Evolutionary conservation across 176 grass and related monocot species (phyloP).

Genomic region (Cenchrus americanus): DNA sequence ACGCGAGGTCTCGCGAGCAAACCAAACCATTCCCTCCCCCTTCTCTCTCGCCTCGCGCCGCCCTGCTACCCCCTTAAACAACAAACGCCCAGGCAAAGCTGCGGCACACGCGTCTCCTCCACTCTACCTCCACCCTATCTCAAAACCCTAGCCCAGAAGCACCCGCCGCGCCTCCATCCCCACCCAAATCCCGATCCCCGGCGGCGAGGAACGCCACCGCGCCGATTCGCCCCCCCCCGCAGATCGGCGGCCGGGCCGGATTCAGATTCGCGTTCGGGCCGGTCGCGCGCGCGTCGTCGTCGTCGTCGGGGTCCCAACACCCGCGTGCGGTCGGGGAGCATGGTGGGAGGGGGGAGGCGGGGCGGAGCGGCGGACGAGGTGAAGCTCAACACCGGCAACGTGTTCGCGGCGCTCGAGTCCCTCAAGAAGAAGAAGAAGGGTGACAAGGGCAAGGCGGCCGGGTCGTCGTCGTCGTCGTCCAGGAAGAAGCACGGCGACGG

Average conservation of each 20-base stretch:
- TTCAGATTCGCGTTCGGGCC: slow-evolving; percentile 51
- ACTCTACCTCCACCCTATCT: slow-evolving; percentile 26
- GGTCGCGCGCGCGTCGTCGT: not conserved
- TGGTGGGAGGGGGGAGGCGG: slow-evolving; percentile 85
- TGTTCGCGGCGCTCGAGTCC: slow-evolving; percentile 92
- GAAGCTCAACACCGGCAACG: slow-evolving; percentile 88
- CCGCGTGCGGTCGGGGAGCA: slow-evolving; percentile 32
- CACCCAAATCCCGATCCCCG: slow-evolving; percentile 4
- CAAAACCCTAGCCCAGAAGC: slow-evolving; percentile 50
- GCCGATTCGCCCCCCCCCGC: not conserved
- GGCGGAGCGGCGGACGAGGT: slow-evolving; percentile 67
- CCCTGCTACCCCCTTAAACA: not conserved
- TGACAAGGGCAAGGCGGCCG: slow-evolving; percentile 55
- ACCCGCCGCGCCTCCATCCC: not conserved
- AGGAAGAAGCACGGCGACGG: slow-evolving; percentile 46
- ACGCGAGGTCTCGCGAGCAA: not conserved
- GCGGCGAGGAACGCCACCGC: not conserved
- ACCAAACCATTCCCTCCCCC: not conserved
- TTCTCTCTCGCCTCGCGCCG: not conserved
- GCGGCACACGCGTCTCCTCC: slow-evolving; percentile 32
- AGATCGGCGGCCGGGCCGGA: slow-evolving; percentile 43
- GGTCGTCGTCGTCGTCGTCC: slow-evolving; percentile 57
- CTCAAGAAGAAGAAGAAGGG: slow-evolving; percentile 99
- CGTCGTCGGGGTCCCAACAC: not conserved
- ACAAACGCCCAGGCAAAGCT: not conserved